Evolutionary conservation across 208 protist species (phyloP).

Genomic region (Leishmania braziliensis): DNA sequence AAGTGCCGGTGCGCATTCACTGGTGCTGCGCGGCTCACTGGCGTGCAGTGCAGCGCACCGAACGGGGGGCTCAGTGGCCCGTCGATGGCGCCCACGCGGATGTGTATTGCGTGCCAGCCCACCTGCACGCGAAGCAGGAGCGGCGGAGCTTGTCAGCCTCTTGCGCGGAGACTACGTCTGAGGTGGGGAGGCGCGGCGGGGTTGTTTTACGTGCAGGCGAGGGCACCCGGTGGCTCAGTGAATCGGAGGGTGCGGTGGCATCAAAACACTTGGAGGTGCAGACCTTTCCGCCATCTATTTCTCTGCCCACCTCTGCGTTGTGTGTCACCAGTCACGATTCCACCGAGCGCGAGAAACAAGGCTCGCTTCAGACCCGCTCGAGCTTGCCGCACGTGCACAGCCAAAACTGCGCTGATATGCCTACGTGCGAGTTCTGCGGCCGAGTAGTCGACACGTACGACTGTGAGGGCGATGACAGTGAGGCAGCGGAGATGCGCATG

Average conservation of each 20-base stretch:
- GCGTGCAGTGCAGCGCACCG: conserved; percentile 14
- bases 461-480: neutral
- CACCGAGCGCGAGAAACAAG: neutral
- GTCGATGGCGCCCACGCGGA: conserved; percentile 6
- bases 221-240: neutral
- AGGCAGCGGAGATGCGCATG: neutral
- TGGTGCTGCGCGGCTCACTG: conserved; percentile 18
- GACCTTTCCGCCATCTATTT: neutral
- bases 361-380: neutral
- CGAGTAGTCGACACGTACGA: neutral
- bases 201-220: neutral
- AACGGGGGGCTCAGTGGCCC: conserved; percentile 10
- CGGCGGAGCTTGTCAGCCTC: neutral
- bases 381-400: neutral
- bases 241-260: neutral
- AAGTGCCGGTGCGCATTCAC: conserved; percentile 7
- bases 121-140: neutral
- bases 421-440: conserved; percentile 14
- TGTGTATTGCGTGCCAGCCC: conserved; percentile 16
- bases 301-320: neutral
- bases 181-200: neutral
- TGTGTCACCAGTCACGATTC: neutral
- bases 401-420: neutral
- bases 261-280: neutral
- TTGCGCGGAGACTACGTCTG: neutral